phyloP scores from a whole-genome alignment of 2,329 filamentous ascomycete species.

The Alternaria sp. region DNA sequence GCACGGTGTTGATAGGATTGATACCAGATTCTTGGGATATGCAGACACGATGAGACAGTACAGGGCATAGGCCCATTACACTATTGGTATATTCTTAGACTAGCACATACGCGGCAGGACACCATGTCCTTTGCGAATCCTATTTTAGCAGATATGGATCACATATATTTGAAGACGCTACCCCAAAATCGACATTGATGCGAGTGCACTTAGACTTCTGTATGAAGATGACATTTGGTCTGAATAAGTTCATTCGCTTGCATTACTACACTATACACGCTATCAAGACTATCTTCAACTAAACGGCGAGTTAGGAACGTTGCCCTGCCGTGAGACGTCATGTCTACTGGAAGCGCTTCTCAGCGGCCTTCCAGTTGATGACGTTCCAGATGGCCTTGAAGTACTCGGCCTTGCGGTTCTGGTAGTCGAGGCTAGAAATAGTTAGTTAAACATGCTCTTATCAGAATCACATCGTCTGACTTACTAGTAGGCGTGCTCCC shows the following conservation, averaged over 20 bases:
- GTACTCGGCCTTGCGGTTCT: slow-evolving; percentile 97
- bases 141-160: not conserved
- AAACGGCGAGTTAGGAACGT: slow-evolving; percentile 10
- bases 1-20: not conserved
- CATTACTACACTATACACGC: slow-evolving; percentile 14
- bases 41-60: not conserved
- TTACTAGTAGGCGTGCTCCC: slow-evolving; percentile 72
- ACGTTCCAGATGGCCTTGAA: slow-evolving; percentile 94
- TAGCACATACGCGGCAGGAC: not conserved
- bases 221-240: not conserved
- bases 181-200: not conserved
- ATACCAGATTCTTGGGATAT: not conserved
- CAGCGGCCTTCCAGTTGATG: slow-evolving; percentile 92
- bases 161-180: not conserved
- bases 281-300: not conserved
- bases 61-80: not conserved
- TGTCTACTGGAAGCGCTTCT: slow-evolving; percentile 71
- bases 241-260: not conserved
- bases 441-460: not conserved
- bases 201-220: not conserved
- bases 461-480: fast-evolving
- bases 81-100: not conserved
- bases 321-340: not conserved
- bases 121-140: not conserved
- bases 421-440: slow-evolving; percentile 73